phyloP scores from a whole-genome alignment of 164 flowering plant species.

The Brasenia schreberi region DNA sequence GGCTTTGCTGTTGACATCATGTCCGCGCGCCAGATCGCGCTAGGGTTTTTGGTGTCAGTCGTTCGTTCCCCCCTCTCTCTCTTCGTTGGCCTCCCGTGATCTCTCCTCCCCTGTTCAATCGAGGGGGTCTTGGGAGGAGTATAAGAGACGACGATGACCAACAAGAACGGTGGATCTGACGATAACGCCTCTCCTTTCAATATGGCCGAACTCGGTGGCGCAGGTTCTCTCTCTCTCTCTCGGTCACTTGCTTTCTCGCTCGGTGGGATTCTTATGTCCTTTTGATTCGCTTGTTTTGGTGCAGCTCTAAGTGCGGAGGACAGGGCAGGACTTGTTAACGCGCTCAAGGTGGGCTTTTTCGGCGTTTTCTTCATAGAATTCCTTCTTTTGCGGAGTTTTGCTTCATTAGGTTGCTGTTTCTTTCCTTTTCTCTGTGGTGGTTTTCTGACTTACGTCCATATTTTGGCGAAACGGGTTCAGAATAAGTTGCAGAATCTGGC shows the following conservation, averaged over 20 bases:
- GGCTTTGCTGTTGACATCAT: too few relatives aligned
- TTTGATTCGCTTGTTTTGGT: not conserved
- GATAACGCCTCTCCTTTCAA: constrained; percentile 17
- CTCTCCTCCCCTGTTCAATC: too few relatives aligned
- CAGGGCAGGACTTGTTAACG: constrained; percentile 42
- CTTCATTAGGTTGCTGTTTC: not conserved
- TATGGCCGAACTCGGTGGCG: constrained; percentile 36
- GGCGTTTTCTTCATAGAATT: not conserved
- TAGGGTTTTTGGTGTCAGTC: too few relatives aligned
- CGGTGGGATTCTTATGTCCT: not conserved
- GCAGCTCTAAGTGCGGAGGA: constrained; percentile 48
- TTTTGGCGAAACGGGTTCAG: constrained; percentile 18
- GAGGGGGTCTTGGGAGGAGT: too few relatives aligned
- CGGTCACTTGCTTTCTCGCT: not conserved
- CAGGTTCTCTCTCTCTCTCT: constrained; percentile 10
- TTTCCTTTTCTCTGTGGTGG: constrained; percentile 1
- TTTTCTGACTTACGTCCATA: not conserved
- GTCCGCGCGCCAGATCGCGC: too few relatives aligned
- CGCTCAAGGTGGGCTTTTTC: constrained; percentile 38
- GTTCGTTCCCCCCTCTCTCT: too few relatives aligned
- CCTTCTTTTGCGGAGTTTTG: not conserved
- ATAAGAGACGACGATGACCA: constrained; percentile 4
- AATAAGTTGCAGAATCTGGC: constrained; percentile 52
- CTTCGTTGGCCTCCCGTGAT: too few relatives aligned
- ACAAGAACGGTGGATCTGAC: constrained; percentile 11